These are phyloP conservation scores for Sporothrix luriei DNA, from an alignment of 2,329 filamentous ascomycete species.

Conservation along the genomic window DNA sequence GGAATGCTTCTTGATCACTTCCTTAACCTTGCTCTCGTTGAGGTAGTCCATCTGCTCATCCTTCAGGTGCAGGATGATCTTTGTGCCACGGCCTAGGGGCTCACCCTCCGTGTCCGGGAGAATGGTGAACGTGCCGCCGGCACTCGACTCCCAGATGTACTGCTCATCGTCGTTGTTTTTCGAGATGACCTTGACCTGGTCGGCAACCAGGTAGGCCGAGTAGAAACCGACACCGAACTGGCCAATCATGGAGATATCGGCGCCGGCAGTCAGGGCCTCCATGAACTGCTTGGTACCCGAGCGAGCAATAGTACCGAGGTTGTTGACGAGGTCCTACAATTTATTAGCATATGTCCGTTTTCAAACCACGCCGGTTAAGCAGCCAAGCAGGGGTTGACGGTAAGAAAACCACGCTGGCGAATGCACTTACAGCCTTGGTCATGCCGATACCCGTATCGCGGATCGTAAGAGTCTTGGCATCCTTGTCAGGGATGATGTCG, in stretches of 20 bases:
- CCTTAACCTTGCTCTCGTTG: slow-evolving; percentile 99
- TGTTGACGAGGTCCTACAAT: slow-evolving; percentile 91
- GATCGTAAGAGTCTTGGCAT: slow-evolving; percentile 95
- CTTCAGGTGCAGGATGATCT: slow-evolving; percentile 99
- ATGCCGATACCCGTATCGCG: slow-evolving; percentile 98
- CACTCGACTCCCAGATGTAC: slow-evolving; percentile 98
- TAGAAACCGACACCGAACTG: slow-evolving; percentile 99
- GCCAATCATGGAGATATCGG: slow-evolving; percentile 99
- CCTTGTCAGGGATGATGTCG: slow-evolving; percentile 98
- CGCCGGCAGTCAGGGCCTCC: slow-evolving; percentile 97
- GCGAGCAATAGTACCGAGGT: slow-evolving; percentile 98
- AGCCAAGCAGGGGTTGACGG: not conserved
- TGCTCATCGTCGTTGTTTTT: slow-evolving; percentile 99
- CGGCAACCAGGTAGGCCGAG: slow-evolving; percentile 98
- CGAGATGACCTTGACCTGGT: slow-evolving; percentile 91
- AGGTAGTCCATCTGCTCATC: slow-evolving; percentile 98
- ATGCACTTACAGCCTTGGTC: slow-evolving; percentile 93
- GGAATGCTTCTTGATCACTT: slow-evolving; percentile 99
- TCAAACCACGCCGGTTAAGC: not conserved
- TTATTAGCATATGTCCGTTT: not conserved
- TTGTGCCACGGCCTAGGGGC: slow-evolving; percentile 89
- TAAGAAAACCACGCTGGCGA: not conserved
- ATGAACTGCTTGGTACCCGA: slow-evolving; percentile 99
- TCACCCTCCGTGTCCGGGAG: slow-evolving; percentile 86
- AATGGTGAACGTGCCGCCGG: slow-evolving; percentile 96